Evolutionary conservation across 164 flowering plant species (phyloP).

Genomic region (Brasenia schreberi): DNA sequence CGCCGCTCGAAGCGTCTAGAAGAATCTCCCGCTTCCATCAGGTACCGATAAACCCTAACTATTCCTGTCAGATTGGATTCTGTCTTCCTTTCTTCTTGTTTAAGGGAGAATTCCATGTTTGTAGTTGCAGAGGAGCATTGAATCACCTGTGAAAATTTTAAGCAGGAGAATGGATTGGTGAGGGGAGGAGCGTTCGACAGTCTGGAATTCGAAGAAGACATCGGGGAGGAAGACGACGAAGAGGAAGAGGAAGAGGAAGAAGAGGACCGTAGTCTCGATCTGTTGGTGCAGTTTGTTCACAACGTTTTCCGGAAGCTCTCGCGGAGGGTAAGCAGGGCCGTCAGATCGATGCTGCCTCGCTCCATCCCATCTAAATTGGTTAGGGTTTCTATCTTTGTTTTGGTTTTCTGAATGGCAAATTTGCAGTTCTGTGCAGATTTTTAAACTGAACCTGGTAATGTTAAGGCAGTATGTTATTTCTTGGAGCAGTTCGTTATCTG

Average conservation of each 20-base stretch:
- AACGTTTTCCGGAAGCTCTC: constrained; percentile 72
- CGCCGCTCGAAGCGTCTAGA: constrained; percentile 20
- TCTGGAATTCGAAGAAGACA: constrained; percentile 1
- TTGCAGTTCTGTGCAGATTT: too few species aligned
- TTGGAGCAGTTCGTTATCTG: too few species aligned
- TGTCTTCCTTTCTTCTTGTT: neutral
- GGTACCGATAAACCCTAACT: constrained; percentile 10
- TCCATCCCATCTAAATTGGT: constrained; percentile 63
- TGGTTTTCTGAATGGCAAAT: too few species aligned
- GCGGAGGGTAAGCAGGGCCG: constrained; percentile 58
- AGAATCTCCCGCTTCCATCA: constrained; percentile 23
- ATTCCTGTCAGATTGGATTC: neutral
- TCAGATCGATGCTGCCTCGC: constrained; percentile 64
- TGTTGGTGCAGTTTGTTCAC: constrained; percentile 54
- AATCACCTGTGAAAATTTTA: constrained; percentile 8
- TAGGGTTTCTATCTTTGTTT: neutral
- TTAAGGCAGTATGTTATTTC: too few species aligned
- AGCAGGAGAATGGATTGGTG: constrained; percentile 22
- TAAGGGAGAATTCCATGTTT: neutral
- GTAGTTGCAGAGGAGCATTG: constrained; percentile 3
- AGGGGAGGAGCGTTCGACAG: constrained; percentile 32
- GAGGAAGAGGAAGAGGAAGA: constrained; percentile 46
- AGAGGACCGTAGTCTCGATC: constrained; percentile 79
- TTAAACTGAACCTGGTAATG: too few species aligned
- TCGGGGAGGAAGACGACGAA: constrained; percentile 26